Evolutionary conservation across 2,329 filamentous ascomycete species (phyloP).

Genomic region (Myriosclerotinia scirpicola): DNA sequence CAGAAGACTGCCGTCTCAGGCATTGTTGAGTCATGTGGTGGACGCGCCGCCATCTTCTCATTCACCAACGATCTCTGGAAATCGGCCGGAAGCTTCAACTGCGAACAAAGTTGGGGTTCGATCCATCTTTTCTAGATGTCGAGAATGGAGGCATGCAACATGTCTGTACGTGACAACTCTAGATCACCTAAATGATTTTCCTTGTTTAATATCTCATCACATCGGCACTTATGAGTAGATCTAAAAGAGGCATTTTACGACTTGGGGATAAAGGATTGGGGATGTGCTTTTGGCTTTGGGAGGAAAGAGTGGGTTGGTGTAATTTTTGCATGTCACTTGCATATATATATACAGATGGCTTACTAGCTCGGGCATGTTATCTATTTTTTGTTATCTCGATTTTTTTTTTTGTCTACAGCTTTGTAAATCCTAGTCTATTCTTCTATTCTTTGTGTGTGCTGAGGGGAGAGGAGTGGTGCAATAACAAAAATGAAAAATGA

Average conservation of each 20-base stretch:
- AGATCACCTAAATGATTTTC: constrained; percentile 1
- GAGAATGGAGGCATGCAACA: neutral
- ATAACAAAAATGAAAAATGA: no score
- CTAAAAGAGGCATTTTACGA: neutral
- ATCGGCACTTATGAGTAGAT: neutral
- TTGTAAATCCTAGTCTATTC: neutral
- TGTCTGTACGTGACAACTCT: constrained; percentile 2
- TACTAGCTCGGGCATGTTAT: neutral
- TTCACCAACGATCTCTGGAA: constrained; percentile 84
- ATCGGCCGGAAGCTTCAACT: constrained; percentile 62
- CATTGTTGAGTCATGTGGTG: constrained; percentile 66
- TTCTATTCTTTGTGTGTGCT: no score
- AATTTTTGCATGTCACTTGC: neutral
- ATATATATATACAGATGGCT: neutral
- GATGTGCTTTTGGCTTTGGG: neutral
- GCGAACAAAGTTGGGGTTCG: constrained; percentile 80
- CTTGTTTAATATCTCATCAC: constrained; percentile 11
- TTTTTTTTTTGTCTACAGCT: neutral
- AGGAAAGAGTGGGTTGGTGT: neutral
- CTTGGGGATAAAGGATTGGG: constrained; percentile 1
- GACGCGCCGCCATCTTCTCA: constrained; percentile 77
- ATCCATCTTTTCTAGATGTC: constrained; percentile 26
- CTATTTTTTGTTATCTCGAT: neutral
- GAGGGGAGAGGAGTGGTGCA: no score
- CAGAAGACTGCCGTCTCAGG: constrained; percentile 71